These are phyloP conservation scores for Coemansia interrupta DNA, from an alignment of 192 early-diverging fungal species.

Conservation along the genomic window DNA sequence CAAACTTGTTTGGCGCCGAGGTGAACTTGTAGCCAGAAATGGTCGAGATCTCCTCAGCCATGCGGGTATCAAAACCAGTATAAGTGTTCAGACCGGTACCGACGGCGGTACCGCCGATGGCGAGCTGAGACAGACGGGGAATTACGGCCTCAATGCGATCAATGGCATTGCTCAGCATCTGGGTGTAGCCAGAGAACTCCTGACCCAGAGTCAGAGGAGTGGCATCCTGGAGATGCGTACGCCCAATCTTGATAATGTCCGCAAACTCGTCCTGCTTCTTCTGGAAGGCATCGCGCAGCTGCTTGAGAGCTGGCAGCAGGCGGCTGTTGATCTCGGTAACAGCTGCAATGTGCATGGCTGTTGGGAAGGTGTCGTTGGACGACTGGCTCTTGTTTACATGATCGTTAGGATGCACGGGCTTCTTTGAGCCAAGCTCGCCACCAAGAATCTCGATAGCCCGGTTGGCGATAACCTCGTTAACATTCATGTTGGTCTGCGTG, in stretches of 20 bases:
- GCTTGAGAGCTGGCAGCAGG: constrained; percentile 81
- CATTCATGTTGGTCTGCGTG: constrained; percentile 99
- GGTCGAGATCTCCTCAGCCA: constrained; percentile 83
- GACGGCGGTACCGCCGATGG: constrained; percentile 95
- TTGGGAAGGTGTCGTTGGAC: constrained; percentile 99
- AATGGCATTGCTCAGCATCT: constrained; percentile 85
- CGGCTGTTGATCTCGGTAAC: constrained; percentile 77
- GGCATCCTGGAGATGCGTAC: constrained; percentile 98
- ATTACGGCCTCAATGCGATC: constrained; percentile 80
- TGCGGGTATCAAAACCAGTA: constrained; percentile 85
- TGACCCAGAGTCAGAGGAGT: constrained; percentile 96
- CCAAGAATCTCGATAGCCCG: constrained; percentile 94
- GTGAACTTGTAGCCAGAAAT: constrained; percentile 88
- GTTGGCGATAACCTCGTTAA: constrained; percentile 97
- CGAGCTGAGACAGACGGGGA: constrained; percentile 87
- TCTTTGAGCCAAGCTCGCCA: constrained; percentile 86
- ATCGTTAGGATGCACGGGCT: constrained; percentile 98
- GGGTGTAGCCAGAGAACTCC: constrained; percentile 97
- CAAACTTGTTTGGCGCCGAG: constrained; percentile 99
- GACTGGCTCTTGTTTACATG: constrained; percentile 99
- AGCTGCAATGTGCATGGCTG: constrained; percentile 99
- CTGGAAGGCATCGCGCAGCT: constrained; percentile 75
- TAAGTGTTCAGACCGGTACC: constrained; percentile 97
- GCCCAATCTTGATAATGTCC: constrained; percentile 97
- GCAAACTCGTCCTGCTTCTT: constrained; percentile 78